Evolutionary conservation across 106 monocot genomes (phyloP).

Genomic region (Iris macrosiphon): DNA sequence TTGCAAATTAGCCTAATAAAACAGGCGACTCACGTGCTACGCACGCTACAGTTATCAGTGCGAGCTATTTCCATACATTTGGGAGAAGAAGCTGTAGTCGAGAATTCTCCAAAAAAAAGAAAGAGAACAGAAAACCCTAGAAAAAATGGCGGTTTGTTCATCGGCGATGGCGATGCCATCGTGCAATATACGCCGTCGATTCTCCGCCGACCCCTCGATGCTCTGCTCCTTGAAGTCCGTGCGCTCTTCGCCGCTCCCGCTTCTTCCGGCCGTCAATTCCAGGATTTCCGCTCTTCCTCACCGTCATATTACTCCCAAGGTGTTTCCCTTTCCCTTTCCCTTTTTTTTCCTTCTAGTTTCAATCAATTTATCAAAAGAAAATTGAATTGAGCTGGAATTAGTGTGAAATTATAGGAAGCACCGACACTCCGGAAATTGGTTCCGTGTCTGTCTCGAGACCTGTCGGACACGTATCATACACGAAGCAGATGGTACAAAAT

Average conservation of each 20-base stretch:
- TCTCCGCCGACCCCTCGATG: conserved; percentile 4
- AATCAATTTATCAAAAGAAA: too few relatives aligned
- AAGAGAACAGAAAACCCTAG: conserved; percentile 10
- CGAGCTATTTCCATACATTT: too few relatives aligned
- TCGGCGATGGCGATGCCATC: conserved; percentile 12
- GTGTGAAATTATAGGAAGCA: too few relatives aligned
- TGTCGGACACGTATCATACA: too few relatives aligned
- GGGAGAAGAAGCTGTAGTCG: too few relatives aligned
- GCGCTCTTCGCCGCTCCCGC: conserved; percentile 8
- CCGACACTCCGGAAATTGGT: too few relatives aligned
- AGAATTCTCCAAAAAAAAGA: background rate
- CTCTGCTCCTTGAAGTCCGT: conserved; percentile 18
- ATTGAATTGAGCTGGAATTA: background rate
- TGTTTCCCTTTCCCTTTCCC: background rate
- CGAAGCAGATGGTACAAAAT: too few relatives aligned
- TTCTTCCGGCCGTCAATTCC: background rate
- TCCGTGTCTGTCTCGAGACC: too few relatives aligned
- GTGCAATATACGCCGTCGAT: conserved; percentile 3
- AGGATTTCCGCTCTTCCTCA: conserved; percentile 17
- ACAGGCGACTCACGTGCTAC: too few relatives aligned
- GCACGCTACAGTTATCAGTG: background rate
- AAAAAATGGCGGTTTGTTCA: conserved; percentile 22
- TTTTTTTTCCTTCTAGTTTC: background rate
- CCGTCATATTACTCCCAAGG: conserved; percentile 35
- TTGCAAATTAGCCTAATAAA: too few relatives aligned